Conservation (phyloP, 768 basidiomycete species). For the Trametes sanguinea region DNA sequence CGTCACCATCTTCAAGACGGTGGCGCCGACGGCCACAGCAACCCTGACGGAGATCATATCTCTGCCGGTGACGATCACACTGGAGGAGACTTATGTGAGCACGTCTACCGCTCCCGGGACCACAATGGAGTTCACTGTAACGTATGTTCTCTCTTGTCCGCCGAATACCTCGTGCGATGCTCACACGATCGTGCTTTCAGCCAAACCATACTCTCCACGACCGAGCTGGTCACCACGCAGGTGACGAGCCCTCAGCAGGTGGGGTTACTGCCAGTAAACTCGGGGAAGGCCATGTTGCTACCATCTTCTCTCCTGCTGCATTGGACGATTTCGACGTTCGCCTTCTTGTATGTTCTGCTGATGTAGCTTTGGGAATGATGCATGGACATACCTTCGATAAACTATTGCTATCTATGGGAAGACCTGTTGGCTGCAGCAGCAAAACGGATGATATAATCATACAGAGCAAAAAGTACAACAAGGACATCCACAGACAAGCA, state of each 20-base stretch:
- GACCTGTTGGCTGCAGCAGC: no score
- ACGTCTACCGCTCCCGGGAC: constrained; percentile 22
- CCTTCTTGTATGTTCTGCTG: constrained; percentile 6
- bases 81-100: constrained; percentile 23
- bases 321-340: background rate
- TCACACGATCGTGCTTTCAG: background rate
- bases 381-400: background rate
- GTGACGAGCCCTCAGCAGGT: constrained; percentile 18
- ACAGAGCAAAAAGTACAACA: no score
- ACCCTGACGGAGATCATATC: constrained; percentile 26
- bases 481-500: background rate
- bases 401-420: constrained; percentile 16
- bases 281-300: background rate
- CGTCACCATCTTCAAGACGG: constrained; percentile 27
- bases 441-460: no score
- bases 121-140: constrained; percentile 20
- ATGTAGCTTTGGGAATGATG: background rate
- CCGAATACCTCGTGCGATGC: background rate
- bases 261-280: constrained; percentile 31
- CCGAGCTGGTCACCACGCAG: constrained; percentile 20
- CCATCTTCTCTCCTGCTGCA: background rate
- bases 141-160: constrained; percentile 7
- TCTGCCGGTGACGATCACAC: constrained; percentile 23
- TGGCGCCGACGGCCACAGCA: constrained; percentile 29
- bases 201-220: constrained; percentile 25